These are phyloP conservation scores for Hymenoscyphus occultus DNA, from an alignment of 2,329 filamentous ascomycete genomes.

Conservation along the genomic window DNA sequence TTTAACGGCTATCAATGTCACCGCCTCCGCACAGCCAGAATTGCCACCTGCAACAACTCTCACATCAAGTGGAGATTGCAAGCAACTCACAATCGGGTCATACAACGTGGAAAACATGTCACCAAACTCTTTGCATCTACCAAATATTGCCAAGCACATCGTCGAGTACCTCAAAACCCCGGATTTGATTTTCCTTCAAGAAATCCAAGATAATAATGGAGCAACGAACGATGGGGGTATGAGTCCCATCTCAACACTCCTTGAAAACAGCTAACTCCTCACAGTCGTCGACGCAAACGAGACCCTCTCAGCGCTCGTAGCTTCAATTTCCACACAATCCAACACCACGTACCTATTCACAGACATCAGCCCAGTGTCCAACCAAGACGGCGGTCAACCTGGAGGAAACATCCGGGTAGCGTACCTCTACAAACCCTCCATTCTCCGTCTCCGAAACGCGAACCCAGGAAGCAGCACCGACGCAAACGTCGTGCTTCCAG, in stretches of 20 bases:
- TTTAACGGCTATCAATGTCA: slow-evolving; percentile 52
- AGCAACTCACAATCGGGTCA: slow-evolving; percentile 58
- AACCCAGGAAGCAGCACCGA: slow-evolving; percentile 54
- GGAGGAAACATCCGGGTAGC: slow-evolving; percentile 71
- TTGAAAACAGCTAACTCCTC: slow-evolving; percentile 3
- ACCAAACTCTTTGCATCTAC: slow-evolving; percentile 53
- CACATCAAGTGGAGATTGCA: slow-evolving; percentile 53
- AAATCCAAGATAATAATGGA: slow-evolving; percentile 67
- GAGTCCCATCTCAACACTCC: not conserved
- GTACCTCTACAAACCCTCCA: slow-evolving; percentile 63
- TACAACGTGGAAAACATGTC: slow-evolving; percentile 71
- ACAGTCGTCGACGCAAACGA: slow-evolving; percentile 50
- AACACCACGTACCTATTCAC: slow-evolving; percentile 55
- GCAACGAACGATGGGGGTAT: slow-evolving; percentile 55
- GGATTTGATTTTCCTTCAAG: slow-evolving; percentile 66
- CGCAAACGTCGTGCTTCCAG: slow-evolving; percentile 55
- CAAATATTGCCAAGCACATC: slow-evolving; percentile 62
- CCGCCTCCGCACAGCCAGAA: slow-evolving; percentile 43
- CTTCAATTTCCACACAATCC: slow-evolving; percentile 50
- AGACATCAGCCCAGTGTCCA: slow-evolving; percentile 57
- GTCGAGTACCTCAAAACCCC: slow-evolving; percentile 61
- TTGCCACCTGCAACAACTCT: slow-evolving; percentile 52
- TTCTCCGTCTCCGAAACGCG: slow-evolving; percentile 57
- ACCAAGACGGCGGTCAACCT: slow-evolving; percentile 62
- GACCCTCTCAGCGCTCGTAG: slow-evolving; percentile 55